Conservation (phyloP, 2,329 filamentous ascomycete genomes). For the Ascochyta clinopodiicola region DNA sequence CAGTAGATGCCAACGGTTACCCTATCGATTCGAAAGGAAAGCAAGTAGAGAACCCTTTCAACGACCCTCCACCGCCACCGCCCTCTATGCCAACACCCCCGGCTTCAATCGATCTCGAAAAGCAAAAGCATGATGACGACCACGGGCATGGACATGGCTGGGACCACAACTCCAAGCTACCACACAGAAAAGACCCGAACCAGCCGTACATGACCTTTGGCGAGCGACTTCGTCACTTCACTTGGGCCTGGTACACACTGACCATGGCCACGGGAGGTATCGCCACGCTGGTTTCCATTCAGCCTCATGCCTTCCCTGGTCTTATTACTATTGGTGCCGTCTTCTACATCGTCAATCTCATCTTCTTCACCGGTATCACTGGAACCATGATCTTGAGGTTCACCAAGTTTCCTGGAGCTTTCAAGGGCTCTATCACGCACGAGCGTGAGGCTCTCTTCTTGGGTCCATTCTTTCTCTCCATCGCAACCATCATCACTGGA, state of each 20-base stretch:
- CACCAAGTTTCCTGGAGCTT: slow-evolving; percentile 51
- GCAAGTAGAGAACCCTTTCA: slow-evolving; percentile 28
- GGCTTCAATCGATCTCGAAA: slow-evolving; percentile 37
- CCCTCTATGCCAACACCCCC: slow-evolving; percentile 24
- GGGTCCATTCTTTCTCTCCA: slow-evolving; percentile 51
- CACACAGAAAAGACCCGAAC: slow-evolving; percentile 42
- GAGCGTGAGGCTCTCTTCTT: slow-evolving; percentile 61
- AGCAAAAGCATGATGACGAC: slow-evolving; percentile 31
- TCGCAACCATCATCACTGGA: slow-evolving; percentile 52
- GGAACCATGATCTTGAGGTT: slow-evolving; percentile 53
- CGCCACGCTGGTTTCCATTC: slow-evolving; percentile 51
- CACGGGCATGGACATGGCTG: slow-evolving; percentile 28
- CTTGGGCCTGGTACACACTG: slow-evolving; percentile 57
- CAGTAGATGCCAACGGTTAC: slow-evolving; percentile 35
- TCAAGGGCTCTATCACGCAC: slow-evolving; percentile 56
- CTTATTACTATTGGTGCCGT: slow-evolving; percentile 59
- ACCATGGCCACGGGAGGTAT: slow-evolving; percentile 59
- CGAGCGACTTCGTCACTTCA: slow-evolving; percentile 49
- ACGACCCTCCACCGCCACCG: slow-evolving; percentile 19
- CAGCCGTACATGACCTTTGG: slow-evolving; percentile 40
- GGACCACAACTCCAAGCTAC: slow-evolving; percentile 35
- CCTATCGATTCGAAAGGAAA: slow-evolving; percentile 35
- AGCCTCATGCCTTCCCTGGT: slow-evolving; percentile 56
- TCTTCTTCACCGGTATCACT: slow-evolving; percentile 51
- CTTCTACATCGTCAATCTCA: slow-evolving; percentile 59